Conservation (phyloP, 106 monocot species). For the Dendrobium officinale region DNA sequence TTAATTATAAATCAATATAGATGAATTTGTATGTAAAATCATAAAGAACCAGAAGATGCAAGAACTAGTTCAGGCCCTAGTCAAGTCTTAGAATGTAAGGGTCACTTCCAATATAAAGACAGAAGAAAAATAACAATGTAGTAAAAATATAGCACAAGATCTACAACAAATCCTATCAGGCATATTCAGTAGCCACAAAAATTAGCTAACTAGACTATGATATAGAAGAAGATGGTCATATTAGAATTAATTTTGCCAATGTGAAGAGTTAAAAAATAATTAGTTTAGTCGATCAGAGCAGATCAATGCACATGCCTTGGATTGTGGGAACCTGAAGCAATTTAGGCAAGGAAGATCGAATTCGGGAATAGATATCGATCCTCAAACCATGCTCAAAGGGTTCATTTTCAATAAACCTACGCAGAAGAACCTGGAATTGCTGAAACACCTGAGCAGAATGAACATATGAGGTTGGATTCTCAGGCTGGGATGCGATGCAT, state of each 20-base stretch:
- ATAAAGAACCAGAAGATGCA: no score
- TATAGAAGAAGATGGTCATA: not conserved
- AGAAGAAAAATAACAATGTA: not conserved
- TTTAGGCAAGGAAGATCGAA: slow-evolving; percentile 41
- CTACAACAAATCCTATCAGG: not conserved
- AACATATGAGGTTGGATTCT: slow-evolving; percentile 32
- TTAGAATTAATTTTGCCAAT: not conserved
- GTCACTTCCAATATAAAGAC: no score
- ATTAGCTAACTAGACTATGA: not conserved
- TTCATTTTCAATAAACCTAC: slow-evolving; percentile 88
- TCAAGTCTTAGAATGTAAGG: no score
- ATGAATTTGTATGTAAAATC: no score
- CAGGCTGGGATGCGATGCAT: slow-evolving; percentile 38
- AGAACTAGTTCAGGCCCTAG: no score
- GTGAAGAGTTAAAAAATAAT: not conserved
- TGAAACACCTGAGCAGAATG: slow-evolving; percentile 76
- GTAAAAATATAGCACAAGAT: not conserved
- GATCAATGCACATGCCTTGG: slow-evolving; percentile 41
- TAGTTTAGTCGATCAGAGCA: not conserved
- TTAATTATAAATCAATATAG: no score
- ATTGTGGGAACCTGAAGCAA: slow-evolving; percentile 82
- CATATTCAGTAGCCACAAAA: not conserved
- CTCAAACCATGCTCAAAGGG: slow-evolving; percentile 79
- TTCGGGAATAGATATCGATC: slow-evolving; percentile 49
- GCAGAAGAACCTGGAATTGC: slow-evolving; percentile 84